A percentile compares a stretch with the other conserved stretches of the same genome.
These are phyloP conservation scores for Albatrellus ellisii DNA, from an alignment of 768 basidiomycete genomes.

Conservation along the genomic window DNA sequence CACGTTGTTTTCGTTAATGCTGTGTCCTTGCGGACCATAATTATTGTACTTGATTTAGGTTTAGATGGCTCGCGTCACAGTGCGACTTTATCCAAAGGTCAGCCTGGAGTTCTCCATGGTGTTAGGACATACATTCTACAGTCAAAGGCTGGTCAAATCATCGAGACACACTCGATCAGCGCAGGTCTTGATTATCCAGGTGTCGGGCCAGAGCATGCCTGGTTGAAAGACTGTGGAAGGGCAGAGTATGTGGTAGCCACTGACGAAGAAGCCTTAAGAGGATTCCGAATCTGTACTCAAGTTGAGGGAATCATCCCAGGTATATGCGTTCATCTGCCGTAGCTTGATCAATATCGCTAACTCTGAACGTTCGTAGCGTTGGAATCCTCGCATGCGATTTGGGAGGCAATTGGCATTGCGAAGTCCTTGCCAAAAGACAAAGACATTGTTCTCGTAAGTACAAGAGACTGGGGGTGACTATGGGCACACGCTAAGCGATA, in stretches of 20 bases:
- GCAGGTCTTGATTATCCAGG: constrained; percentile 95
- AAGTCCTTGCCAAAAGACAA: constrained; percentile 73
- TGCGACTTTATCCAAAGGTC: constrained; percentile 84
- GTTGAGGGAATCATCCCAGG: constrained; percentile 95
- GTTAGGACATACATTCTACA: constrained; percentile 94
- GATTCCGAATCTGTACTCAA: constrained; percentile 86
- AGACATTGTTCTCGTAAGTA: constrained; percentile 82
- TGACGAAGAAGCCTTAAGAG: constrained; percentile 87
- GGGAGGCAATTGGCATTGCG: constrained; percentile 80
- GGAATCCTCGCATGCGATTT: constrained; percentile 93
- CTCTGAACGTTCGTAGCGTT: constrained; percentile 40
- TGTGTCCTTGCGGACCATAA: not conserved
- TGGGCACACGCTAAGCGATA: too few species aligned
- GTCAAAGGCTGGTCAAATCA: constrained; percentile 79
- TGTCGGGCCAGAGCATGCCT: constrained; percentile 96
- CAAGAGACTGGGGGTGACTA: constrained; percentile 1
- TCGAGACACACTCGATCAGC: constrained; percentile 94
- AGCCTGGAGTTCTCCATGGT: constrained; percentile 91
- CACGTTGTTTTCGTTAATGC: constrained; percentile 18
- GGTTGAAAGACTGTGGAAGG: constrained; percentile 88
- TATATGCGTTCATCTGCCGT: constrained; percentile 20
- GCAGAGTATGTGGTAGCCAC: constrained; percentile 91
- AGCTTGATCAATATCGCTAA: constrained; percentile 5
- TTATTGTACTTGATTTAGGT: constrained; percentile 28
- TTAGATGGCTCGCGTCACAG: constrained; percentile 79